Conservation (phyloP, 805 yeast genomes). For the Cyberlindnera meyerae region DNA sequence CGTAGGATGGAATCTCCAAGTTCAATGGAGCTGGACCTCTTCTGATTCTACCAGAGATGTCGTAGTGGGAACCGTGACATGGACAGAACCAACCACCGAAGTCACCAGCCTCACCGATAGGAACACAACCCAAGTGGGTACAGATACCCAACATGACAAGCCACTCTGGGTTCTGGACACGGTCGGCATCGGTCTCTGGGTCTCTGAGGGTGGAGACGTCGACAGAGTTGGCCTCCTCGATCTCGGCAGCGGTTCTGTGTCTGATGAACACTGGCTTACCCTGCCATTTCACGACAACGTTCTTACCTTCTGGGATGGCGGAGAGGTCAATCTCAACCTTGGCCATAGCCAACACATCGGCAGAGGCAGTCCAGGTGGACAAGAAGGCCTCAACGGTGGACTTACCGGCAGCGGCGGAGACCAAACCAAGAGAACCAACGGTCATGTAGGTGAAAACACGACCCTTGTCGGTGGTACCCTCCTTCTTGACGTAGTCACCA, state of each 20-base stretch:
- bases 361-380: conserved; percentile 93
- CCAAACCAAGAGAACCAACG: conserved; percentile 92
- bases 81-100: conserved; percentile 99
- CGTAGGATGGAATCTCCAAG: conserved; percentile 93
- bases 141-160: conserved; percentile 98
- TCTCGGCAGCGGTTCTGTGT: conserved; percentile 93
- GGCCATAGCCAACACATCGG: conserved; percentile 98
- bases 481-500: conserved; percentile 69
- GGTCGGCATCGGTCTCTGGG: conserved; percentile 88
- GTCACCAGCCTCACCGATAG: conserved; percentile 99
- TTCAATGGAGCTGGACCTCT: conserved; percentile 99
- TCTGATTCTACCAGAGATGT: conserved; percentile 99
- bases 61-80: conserved; percentile 99
- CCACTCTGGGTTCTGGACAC: conserved; percentile 98
- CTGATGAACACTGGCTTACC: conserved; percentile 99
- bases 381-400: conserved; percentile 92
- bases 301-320: conserved; percentile 95
- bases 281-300: conserved; percentile 98
- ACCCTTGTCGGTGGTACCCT: conserved; percentile 64
- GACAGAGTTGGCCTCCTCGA: conserved; percentile 86
- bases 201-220: conserved; percentile 81
- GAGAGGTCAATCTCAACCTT: conserved; percentile 95
- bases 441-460: conserved; percentile 93
- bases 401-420: conserved; percentile 92
- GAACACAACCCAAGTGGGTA: conserved; percentile 99